Conservation (phyloP, 352 stramenopile genomes). For the Pythium phragmitis region DNA sequence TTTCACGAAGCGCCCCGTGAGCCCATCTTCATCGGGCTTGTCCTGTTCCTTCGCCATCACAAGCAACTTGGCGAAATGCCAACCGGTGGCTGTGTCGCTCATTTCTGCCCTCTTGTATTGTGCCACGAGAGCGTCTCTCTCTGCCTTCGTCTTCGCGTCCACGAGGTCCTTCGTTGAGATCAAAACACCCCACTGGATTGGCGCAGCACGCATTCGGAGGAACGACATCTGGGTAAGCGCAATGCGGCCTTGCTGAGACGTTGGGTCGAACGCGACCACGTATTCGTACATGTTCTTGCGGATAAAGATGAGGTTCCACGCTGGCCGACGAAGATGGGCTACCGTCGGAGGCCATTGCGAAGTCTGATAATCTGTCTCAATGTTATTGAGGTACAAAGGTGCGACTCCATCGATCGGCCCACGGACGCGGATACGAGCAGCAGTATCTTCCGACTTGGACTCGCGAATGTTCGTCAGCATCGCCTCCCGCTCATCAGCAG, state of each 20-base stretch:
- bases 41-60: constrained; percentile 66
- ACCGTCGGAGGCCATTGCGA: constrained; percentile 51
- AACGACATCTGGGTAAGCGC: constrained; percentile 64
- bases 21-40: constrained; percentile 21
- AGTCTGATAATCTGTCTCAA: constrained; percentile 65
- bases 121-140: constrained; percentile 39
- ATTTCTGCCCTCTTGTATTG: constrained; percentile 27
- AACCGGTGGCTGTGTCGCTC: constrained; percentile 49
- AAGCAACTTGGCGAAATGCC: constrained; percentile 82
- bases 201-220: constrained; percentile 67
- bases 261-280: constrained; percentile 70
- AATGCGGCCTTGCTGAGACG: constrained; percentile 41
- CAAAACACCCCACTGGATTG: constrained; percentile 74
- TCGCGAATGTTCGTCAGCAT: constrained; percentile 66
- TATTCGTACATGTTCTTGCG: constrained; percentile 89
- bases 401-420: constrained; percentile 54
- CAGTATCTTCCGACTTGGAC: constrained; percentile 41
- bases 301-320: constrained; percentile 85
- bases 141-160: constrained; percentile 38
- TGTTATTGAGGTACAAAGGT: constrained; percentile 81
- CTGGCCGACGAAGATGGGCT: constrained; percentile 39
- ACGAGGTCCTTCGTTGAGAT: constrained; percentile 74
- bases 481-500: constrained; percentile 42
- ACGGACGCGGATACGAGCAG: constrained; percentile 65
- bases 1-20: constrained; percentile 33